Percentiles rank a stretch among this genome's conserved stretches.
These are phyloP conservation scores for Pseudonitzschia delicatissima DNA, from an alignment of 108 stramenopile species.

Conservation along the genomic window DNA sequence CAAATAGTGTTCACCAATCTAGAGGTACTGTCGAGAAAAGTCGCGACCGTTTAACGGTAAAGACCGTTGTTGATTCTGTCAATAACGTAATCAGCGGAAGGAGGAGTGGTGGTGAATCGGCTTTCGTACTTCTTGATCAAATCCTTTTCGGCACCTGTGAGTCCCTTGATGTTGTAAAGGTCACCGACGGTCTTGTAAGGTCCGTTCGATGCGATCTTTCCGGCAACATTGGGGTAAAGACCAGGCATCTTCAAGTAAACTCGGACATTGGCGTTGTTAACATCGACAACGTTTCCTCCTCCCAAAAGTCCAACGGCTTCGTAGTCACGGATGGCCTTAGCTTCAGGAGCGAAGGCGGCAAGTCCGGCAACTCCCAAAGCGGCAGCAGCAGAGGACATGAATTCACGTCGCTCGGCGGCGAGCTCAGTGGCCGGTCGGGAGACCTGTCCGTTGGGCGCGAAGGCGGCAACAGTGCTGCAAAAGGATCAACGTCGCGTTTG, in stretches of 20 bases:
- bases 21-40: not conserved
- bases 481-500: no score
- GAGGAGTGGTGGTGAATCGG: conserved; percentile 79
- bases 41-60: conserved; percentile 56
- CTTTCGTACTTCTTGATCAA: conserved; percentile 96
- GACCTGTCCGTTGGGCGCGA: conserved; percentile 48
- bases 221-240: conserved; percentile 94
- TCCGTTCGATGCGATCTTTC: conserved; percentile 95
- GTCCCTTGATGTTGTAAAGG: conserved; percentile 92
- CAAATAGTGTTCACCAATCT: not conserved
- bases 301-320: conserved; percentile 79
- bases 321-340: conserved; percentile 83
- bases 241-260: conserved; percentile 95
- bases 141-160: conserved; percentile 86
- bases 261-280: conserved; percentile 98
- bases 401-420: conserved; percentile 79
- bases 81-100: conserved; percentile 83
- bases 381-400: conserved; percentile 71
- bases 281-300: conserved; percentile 76
- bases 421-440: conserved; percentile 58
- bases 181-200: conserved; percentile 93
- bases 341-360: conserved; percentile 63
- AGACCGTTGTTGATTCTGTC: conserved; percentile 97
- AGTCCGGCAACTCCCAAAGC: conserved; percentile 60
- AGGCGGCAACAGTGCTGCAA: conserved; percentile 78